Evolutionary conservation across 23 red algal species (phyloP), one percentile per base, ranked within the genome.

Genomic region (Gracilaria caudata): DNA sequence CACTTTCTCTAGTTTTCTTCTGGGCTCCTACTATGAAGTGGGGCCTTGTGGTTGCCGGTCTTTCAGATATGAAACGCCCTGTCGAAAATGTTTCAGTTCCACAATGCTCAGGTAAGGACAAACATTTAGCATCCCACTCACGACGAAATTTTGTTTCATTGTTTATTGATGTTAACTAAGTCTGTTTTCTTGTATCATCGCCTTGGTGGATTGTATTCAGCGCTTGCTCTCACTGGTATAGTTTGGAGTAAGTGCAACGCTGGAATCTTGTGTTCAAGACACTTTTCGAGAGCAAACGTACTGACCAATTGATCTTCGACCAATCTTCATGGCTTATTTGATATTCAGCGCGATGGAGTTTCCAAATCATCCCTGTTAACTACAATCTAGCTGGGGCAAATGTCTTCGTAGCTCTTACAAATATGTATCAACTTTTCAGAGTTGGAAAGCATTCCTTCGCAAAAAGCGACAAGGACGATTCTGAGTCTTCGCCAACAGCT

Each of bases 11-110:
- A 95, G 86, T 90, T 44, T 93, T 94, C 78, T 91, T 97, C 81
- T 94, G 86, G 89, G 97, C 97, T n/a, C 97, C 97, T n/a, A 94
- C 91, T 29, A 94, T 99, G 97, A 99, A 99, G 59, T 99, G 97
- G 97, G 97, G 92, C n/a, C 83, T 99, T 38, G 97, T 99, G 9
- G 55, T 89, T 20, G 97, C 97, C 1, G 77, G 89, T 38, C 33
- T 99, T 17, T 86, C 92, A 21, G 97, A 99, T 55, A 94, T 99
- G 86, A 93, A 92, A 29, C 93, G 97, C 30, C 97, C 97, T 33
- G 90, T 94, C 17, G 93, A 95, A 46, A 87, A 93, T 56, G 84
- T 99, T 40, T 99, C 97, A 24, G 39, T 94, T 35, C 88, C 97
- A 29, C 92, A 95, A 82, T 95, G 90, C 44, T 55, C 90, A 28